These are phyloP conservation scores for Phytophthora sp. DNA, from an alignment of 352 stramenopile species.

Conservation along the genomic window DNA sequence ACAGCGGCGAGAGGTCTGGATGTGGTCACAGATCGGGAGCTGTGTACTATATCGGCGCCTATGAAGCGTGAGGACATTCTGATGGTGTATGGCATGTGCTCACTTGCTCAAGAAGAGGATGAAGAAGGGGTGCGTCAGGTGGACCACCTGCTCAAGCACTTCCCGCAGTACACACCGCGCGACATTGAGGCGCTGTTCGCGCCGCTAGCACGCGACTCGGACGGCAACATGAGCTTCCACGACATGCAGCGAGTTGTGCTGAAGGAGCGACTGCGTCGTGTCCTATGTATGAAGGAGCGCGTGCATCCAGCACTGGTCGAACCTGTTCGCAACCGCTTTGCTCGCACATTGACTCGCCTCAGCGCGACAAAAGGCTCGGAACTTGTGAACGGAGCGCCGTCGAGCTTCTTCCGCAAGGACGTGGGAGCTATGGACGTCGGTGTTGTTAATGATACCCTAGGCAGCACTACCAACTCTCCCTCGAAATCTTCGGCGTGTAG, in stretches of 20 bases:
- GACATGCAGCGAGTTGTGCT: conserved; percentile 75
- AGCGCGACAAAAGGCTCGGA: conserved; percentile 45
- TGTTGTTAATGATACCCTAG: too few species aligned
- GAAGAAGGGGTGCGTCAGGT: conserved; percentile 81
- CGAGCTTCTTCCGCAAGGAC: conserved; percentile 81
- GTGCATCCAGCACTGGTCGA: conserved; percentile 56
- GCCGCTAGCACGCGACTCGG: conserved; percentile 39
- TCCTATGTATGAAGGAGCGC: conserved; percentile 76
- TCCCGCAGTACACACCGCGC: conserved; percentile 66
- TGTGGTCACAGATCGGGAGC: conserved; percentile 74
- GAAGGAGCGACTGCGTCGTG: conserved; percentile 63
- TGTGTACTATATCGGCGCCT: conserved; percentile 75
- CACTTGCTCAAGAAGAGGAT: conserved; percentile 68
- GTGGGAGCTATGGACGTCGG: conserved; percentile 68
- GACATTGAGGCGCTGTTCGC: conserved; percentile 73
- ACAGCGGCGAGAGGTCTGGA: conserved; percentile 62
- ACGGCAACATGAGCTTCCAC: conserved; percentile 78
- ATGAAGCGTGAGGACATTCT: conserved; percentile 87
- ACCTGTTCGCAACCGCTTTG: conserved; percentile 60
- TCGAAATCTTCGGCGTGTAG: too few species aligned
- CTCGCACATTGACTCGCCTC: conserved; percentile 49
- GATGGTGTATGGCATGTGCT: conserved; percentile 69
- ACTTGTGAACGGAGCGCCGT: conserved; percentile 42
- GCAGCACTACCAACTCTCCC: too few species aligned
- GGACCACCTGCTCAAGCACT: conserved; percentile 64